Percentiles rank a stretch among this genome's conserved stretches.
These are phyloP conservation scores for Coffea canephora DNA, from an alignment of 257 asterid species.

Conservation along the genomic window DNA sequence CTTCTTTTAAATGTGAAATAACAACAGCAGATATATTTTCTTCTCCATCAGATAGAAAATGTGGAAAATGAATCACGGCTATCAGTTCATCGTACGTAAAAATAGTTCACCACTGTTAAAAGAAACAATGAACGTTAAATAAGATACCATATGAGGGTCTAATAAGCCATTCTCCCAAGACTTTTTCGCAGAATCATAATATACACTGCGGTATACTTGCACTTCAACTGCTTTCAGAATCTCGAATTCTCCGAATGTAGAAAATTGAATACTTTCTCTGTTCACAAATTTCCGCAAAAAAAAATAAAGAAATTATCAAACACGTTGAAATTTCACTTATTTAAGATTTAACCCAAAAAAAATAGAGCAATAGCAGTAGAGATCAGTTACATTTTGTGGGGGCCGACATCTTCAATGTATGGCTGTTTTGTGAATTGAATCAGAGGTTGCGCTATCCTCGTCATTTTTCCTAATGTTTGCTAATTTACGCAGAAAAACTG, in stretches of 20 bases:
- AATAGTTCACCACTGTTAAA: no score
- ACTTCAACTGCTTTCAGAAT: constrained; percentile 66
- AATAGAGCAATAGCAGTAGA: background rate
- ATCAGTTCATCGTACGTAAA: no score
- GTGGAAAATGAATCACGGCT: background rate
- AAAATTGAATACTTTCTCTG: constrained; percentile 80
- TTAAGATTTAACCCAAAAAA: background rate
- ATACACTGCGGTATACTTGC: constrained; percentile 52
- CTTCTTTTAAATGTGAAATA: no score
- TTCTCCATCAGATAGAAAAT: background rate
- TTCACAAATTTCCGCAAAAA: constrained; percentile 2
- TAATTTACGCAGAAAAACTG: background rate
- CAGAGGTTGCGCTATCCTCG: constrained; percentile 37
- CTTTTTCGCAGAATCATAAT: constrained; percentile 46
- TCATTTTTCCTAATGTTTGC: constrained; percentile 9
- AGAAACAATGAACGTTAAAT: background rate
- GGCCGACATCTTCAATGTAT: constrained; percentile 82
- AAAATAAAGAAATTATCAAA: background rate
- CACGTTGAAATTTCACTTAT: background rate
- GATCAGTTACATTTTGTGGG: constrained; percentile 61
- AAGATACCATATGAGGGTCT: constrained; percentile 75
- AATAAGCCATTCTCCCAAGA: constrained; percentile 66
- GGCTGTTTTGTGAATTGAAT: constrained; percentile 66
- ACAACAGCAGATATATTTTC: background rate
- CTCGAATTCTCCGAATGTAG: constrained; percentile 61